Conservation (phyloP, 768 basidiomycete species). For the Vararia minispora region DNA sequence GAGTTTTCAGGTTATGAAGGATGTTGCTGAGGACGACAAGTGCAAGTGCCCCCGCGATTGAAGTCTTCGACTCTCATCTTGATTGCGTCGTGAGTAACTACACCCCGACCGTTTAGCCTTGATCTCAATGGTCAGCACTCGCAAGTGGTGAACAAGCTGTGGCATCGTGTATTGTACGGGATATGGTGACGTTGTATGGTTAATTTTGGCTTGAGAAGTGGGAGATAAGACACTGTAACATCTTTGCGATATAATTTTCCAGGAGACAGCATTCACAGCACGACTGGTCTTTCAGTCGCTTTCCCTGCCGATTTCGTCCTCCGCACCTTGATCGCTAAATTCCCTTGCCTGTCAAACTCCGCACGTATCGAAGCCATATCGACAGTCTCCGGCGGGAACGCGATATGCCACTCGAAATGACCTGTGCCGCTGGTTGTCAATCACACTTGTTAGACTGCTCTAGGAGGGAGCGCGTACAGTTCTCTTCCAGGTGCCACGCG, state of each 20-base stretch:
- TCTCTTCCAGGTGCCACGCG: constrained; percentile 9
- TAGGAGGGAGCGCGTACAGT: constrained; percentile 2
- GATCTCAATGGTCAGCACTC: too few relatives aligned
- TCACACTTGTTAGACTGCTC: not conserved
- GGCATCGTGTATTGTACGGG: too few relatives aligned
- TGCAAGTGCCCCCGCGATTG: constrained; percentile 28
- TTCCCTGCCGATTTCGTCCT: too few relatives aligned
- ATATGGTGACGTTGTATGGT: too few relatives aligned
- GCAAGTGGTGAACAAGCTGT: too few relatives aligned
- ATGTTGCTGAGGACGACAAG: constrained; percentile 38
- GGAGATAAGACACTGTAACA: too few relatives aligned
- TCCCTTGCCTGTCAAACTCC: constrained; percentile 2
- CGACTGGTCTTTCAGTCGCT: too few relatives aligned
- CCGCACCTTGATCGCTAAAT: constrained; percentile 2
- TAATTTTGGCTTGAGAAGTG: too few relatives aligned
- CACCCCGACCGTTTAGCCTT: not conserved
- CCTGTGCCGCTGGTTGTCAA: not conserved
- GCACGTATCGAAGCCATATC: constrained; percentile 3
- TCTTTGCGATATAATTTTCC: too few relatives aligned
- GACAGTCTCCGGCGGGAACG: not conserved
- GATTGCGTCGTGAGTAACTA: not conserved
- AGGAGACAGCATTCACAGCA: too few relatives aligned
- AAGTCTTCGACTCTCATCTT: constrained; percentile 4
- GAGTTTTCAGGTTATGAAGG: constrained; percentile 32
- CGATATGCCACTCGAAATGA: constrained; percentile 9